Base-by-base conservation (phyloP, 306 rosid genomes). In the Cicer pinnatifidum region DNA sequence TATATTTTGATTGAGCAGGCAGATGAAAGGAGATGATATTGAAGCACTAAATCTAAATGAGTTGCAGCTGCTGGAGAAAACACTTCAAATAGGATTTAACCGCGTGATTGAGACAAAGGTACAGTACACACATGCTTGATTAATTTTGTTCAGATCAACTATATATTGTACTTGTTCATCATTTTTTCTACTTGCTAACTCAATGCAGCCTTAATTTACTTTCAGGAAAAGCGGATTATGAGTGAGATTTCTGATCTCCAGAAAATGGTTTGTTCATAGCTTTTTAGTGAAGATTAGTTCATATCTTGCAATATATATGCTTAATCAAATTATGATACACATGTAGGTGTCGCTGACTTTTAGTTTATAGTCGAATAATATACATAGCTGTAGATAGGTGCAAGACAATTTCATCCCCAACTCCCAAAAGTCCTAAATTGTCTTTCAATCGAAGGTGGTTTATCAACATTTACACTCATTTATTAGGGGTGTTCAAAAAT, bases 1-100 rank as follows among this genome's bases (percentile, higher is more conserved):
- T 48, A 69, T 58, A 38, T 71, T 20, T 65, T 64, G 72, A 64
- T 51, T 1, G 52, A 53, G 5, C 69, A 76, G 84, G 62, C 67
- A 20, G 33, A 54, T 81, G 75, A 76, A 71, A 56, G 84, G 81
- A 3, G 81, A 81, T 23, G 75, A 81, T 56, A 78, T 81, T 70
- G 19, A 76, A 76, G 81, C 71, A 54, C 65, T 81, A 9, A 48
- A 33, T 50, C 9, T 81, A 6, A 54, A 71, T 20, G 78, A 76
- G 43, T 71, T 81, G 78, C 78, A 38, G 67, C 70, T 76, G 12
- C 50, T 81, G 56, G 81, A 81, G 75, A 76, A 81, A 64, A 48
- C 44, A 11, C 78, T 81, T 39, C 78, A 76, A 65, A 71, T 4
- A 13, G 78, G 81, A 64, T 75, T 76, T 11, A 11, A 15, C 43